phyloP scores from a whole-genome alignment of 495 filamentous ascomycete genomes.

The Gamarada debralockiae region DNA sequence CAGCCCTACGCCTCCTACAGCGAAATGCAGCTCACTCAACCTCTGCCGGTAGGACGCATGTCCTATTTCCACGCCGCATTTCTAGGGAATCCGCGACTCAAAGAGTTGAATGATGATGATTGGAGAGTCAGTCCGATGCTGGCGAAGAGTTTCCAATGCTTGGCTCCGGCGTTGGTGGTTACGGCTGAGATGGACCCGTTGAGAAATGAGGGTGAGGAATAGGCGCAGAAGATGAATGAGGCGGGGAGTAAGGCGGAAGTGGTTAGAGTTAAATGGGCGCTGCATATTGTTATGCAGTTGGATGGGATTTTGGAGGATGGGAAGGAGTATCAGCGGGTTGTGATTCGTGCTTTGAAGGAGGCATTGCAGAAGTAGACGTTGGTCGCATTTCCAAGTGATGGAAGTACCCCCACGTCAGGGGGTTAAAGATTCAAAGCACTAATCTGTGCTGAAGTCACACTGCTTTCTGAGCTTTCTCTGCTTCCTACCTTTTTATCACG shows the following conservation, averaged over 20 bases:
- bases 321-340: not conserved
- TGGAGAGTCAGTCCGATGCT: constrained; percentile 28
- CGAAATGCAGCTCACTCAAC: constrained; percentile 22
- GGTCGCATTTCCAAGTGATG: no score
- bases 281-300: constrained; percentile 26
- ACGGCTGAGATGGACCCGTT: constrained; percentile 29
- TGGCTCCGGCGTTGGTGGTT: constrained; percentile 26
- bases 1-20: constrained; percentile 23
- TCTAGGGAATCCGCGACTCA: constrained; percentile 21
- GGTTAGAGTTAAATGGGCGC: constrained; percentile 23
- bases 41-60: constrained; percentile 24
- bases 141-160: constrained; percentile 16
- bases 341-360: not conserved
- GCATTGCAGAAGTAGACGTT: not conserved
- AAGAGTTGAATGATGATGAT: constrained; percentile 19
- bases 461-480: no score
- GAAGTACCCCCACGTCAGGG: no score
- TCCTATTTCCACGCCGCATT: constrained; percentile 29
- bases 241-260: constrained; percentile 24
- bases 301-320: constrained; percentile 6
- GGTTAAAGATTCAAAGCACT: no score
- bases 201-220: constrained; percentile 29
- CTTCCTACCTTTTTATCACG: no score
- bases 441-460: no score
- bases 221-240: constrained; percentile 17